Conservation (phyloP, 78 protist genomes). For the Capsaspora owczarzaki region DNA sequence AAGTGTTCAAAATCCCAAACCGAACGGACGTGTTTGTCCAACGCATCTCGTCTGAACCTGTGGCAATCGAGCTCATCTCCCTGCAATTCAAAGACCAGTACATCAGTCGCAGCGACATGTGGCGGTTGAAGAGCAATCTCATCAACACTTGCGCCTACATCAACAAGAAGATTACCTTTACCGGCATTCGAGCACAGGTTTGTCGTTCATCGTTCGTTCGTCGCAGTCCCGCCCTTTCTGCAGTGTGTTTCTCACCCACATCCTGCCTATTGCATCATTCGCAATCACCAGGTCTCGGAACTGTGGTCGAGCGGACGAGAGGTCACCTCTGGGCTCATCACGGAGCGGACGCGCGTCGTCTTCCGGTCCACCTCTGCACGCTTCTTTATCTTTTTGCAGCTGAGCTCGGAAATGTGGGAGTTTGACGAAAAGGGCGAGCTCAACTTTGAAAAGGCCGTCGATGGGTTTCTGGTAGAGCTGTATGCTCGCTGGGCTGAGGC, state of each 20-base stretch:
- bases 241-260: too few relatives aligned
- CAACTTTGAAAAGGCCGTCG: constrained; percentile 10
- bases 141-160: background rate
- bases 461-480: constrained; percentile 19
- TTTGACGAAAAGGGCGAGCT: constrained; percentile 24
- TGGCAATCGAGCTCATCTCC: background rate
- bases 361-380: constrained; percentile 28
- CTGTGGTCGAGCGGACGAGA: background rate
- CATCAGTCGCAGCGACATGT: constrained; percentile 36
- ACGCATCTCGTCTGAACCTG: background rate
- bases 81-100: constrained; percentile 27
- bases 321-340: constrained; percentile 19
- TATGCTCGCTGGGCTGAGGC: constrained; percentile 6
- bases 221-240: background rate
- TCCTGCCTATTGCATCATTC: too few relatives aligned
- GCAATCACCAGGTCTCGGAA: background rate
- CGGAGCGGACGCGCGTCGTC: constrained; percentile 19
- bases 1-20: constrained; percentile 1
- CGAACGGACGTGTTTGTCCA: background rate
- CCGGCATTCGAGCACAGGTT: constrained; percentile 1
- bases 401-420: constrained; percentile 47
- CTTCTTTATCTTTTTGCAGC: constrained; percentile 23
- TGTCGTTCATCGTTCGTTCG: background rate
- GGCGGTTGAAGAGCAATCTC: constrained; percentile 16
- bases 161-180: background rate